Evolutionary conservation across 805 yeast genomes (phyloP), one percentile per base, ranked within the genome.

Genomic region (Clavispora phyllophila): DNA sequence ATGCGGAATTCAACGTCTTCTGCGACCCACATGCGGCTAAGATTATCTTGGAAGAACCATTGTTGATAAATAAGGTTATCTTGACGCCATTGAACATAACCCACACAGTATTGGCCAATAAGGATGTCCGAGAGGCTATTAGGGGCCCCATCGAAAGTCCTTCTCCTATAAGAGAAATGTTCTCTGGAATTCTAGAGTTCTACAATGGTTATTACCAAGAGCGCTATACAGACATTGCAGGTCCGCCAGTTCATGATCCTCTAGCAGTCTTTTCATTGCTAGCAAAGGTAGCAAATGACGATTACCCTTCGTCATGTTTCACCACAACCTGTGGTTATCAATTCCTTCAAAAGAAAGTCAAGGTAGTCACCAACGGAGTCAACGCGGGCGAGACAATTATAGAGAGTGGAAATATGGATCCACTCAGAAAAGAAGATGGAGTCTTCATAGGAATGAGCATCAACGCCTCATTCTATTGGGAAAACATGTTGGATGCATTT

Each of bases 21-120:
- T 70, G 78, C 40, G 96, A 88, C 58, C 87, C 95, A 1, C 71
- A 73, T 32, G 95, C 96, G 5, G 87, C 96, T 0, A 62, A 75
- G 20, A 57, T 62, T 13, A 72, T 87, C 2, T 62, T 87, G 5
- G 54, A 59, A 12, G 80, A 79, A 53, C 61, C 65, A 0, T 56
- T 62, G 0, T 54, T 85, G 14, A 56, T 61, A n/a, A 62, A 70
- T 12, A 81, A 76, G 53, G 69, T 75, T 12, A 54, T 83, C 3
- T 58, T 86, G 36, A 72, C 76, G 7, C 89, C 93, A 1, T 62
- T 87, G 41, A 84, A 87, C 57, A 63, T 84, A 13, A 85, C 95
- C 2, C 86, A 82, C 53, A 76, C 75, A 34, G 83, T 82, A 1
- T 62, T 78, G 10, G 83, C 84, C 12, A 58, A 60, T 8, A 49